Base-by-base conservation (phyloP, 257 asterid species). In the Craterostigma plantagineum region DNA sequence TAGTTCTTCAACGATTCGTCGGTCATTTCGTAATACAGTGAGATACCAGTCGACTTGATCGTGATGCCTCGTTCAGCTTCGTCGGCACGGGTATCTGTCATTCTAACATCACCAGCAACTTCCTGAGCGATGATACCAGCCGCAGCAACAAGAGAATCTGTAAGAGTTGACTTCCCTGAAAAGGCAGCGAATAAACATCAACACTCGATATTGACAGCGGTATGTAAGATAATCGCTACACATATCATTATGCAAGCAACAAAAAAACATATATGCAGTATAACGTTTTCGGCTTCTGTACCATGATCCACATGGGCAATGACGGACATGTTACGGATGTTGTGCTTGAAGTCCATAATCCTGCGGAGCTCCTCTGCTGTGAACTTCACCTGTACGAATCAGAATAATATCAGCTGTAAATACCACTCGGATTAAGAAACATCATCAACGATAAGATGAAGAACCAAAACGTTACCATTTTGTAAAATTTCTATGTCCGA, bases 281-380 rank as follows among this genome's bases (percentile, higher is more conserved):
- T 2, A 23, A 23, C 6, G 30, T 23, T 23, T 23, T 2, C 30
- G 6, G 30, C 30, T 23, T 23, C 2, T 23, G 30, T 23, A 23
- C 30, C 30, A 23, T 23, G 30, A 23, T 23, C 30, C 4, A 23
- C 30, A 23, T 23, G 30, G 30, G 30, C 30, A 23, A 23, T 23
- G 30, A 23, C 30, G 6, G 30, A 23, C 30, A 23, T 23, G 30
- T 23, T 23, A 23, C 30, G 30, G 2, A 23, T 23, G 30, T 23
- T 23, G 30, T 23, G 30, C 30, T 23, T 23, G 30, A 2, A 23
- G 30, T 23, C 30, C 30, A 23, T 23, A 23, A 23, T 10, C 40
- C 8, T 36, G 14, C 40, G 40, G 40, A 36, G 40, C 40, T 36
- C 40, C 11, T 36, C 40, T 36, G 40, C 40, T 9, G 40, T 36